Percentiles rank a stretch among this genome's conserved stretches.
These are phyloP conservation scores for Tremellales sp. DNA, from an alignment of 1,284 basidiomycete genomes.

Conservation along the genomic window DNA sequence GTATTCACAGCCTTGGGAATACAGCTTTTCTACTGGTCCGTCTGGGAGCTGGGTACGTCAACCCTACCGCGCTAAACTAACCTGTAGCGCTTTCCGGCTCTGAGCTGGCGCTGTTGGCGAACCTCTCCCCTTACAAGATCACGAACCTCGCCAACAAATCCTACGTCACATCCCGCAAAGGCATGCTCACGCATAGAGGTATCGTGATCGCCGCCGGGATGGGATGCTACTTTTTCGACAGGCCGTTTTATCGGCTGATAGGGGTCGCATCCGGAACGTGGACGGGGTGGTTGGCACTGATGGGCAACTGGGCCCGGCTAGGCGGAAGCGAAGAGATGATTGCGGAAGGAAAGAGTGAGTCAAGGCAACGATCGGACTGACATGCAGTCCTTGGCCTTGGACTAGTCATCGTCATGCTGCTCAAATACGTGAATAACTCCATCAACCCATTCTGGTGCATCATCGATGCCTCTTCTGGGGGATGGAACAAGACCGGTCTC, in stretches of 20 bases:
- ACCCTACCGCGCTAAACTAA: neutral
- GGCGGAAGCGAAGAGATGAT: conserved; percentile 50
- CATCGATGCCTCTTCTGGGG: conserved; percentile 62
- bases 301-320: conserved; percentile 57
- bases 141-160: conserved; percentile 56
- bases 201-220: conserved; percentile 59
- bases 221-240: conserved; percentile 58
- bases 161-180: conserved; percentile 54
- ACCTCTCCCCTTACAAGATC: conserved; percentile 63
- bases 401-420: conserved; percentile 63
- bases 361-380: neutral
- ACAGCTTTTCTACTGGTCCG: conserved; percentile 85
- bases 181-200: conserved; percentile 53
- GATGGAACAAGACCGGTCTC: conserved; percentile 68
- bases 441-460: conserved; percentile 88
- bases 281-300: conserved; percentile 55
- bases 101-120: conserved; percentile 64
- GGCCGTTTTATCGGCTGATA: conserved; percentile 58
- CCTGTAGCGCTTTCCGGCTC: conserved; percentile 56
- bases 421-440: conserved; percentile 72
- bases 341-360: conserved; percentile 58
- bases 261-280: conserved; percentile 59
- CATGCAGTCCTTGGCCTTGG: conserved; percentile 63
- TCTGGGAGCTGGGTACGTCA: conserved; percentile 71
- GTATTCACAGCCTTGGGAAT: conserved; percentile 76